Evolutionary conservation across 2,329 filamentous ascomycete genomes (phyloP), one percentile per base, ranked within the genome.

Genomic region (Xylaria digitata): DNA sequence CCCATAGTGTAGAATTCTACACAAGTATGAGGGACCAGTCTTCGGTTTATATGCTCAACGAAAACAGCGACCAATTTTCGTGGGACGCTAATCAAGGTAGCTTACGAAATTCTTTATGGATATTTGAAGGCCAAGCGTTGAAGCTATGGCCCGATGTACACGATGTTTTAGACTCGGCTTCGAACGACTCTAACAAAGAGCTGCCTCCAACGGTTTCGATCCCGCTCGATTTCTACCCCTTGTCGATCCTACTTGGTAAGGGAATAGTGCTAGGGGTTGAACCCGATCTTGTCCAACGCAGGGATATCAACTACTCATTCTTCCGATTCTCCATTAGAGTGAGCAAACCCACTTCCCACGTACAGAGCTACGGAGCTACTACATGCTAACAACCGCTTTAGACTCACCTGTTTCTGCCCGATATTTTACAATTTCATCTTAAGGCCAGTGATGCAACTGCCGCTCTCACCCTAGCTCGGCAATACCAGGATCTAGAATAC

Each of bases 1-100:
- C 94, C 13, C 93, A 97, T 74, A 96, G 97, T 74, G 94, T 98
- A 46, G 96, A 99, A 78, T 98, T 96, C 75, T 97, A 97, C 77
- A 90, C 91, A 61, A 89, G 96, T 73, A 96, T 96, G 89, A 90
- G 94, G 70, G 96, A 99, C 75, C 92, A 96, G 74, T 89, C 88
- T 6, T 80, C 82, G 43, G 78, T 82, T 61, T 78, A 75, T 40
- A 71, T 75, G 32, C 65, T 70, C n/a, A 61, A 59, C 53, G 66
- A 75, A 46, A 65, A 72, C 50, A 69, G 61, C 60, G 19, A 71
- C 37, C 61, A 73, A 55, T 79, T 71, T 72, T 80, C 69, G 11
- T 63, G 66, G 15, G 77, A 81, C 73, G 66, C 72, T 66, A 67
- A 81, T 26, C 79, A 80, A 72, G 70, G 78, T 70, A 86, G 88